Percentiles rank a stretch among this genome's conserved stretches.
Conservation (phyloP, 208 protist genomes). For the Leishmania guyanensis region DNA sequence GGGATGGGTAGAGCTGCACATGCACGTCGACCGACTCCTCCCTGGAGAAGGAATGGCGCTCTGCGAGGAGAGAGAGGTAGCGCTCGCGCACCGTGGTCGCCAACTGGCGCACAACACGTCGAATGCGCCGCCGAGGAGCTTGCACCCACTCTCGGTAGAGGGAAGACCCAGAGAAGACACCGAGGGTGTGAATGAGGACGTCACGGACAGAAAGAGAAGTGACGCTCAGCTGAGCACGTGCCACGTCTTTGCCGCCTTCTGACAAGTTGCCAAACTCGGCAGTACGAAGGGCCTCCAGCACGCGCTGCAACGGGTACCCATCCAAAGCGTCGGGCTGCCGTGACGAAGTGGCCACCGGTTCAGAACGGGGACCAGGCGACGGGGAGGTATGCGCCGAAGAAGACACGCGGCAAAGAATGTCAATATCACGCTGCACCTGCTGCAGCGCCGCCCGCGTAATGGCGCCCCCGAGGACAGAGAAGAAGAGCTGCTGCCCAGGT, state of each 20-base stretch:
- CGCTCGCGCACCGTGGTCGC: constrained; percentile 14
- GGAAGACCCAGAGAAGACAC: constrained; percentile 39
- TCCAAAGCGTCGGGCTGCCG: neutral
- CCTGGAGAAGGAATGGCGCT: neutral
- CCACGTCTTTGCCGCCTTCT: neutral
- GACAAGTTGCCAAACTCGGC: neutral
- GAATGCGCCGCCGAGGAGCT: constrained; percentile 40
- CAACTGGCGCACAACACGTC: constrained; percentile 15
- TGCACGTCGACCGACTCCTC: constrained; percentile 47
- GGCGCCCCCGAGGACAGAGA: constrained; percentile 33
- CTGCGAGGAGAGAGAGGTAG: constrained; percentile 4
- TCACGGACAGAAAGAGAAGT: neutral
- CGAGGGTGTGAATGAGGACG: constrained; percentile 26
- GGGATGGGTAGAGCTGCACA: constrained; percentile 59
- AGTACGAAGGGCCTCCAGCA: constrained; percentile 18
- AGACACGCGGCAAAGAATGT: constrained; percentile 16
- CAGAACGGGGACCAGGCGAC: neutral
- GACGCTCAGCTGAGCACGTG: neutral
- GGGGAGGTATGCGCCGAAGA: neutral
- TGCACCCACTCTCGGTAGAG: constrained; percentile 58
- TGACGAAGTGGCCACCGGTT: neutral
- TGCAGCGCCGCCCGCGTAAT: constrained; percentile 43
- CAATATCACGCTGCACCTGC: constrained; percentile 41
- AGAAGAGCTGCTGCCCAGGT: constrained; percentile 1
- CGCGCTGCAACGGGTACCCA: constrained; percentile 9